Evolutionary conservation across 768 basidiomycete genomes (phyloP), one percentile per base, ranked within the genome.

Genomic region (Russula sp.): DNA sequence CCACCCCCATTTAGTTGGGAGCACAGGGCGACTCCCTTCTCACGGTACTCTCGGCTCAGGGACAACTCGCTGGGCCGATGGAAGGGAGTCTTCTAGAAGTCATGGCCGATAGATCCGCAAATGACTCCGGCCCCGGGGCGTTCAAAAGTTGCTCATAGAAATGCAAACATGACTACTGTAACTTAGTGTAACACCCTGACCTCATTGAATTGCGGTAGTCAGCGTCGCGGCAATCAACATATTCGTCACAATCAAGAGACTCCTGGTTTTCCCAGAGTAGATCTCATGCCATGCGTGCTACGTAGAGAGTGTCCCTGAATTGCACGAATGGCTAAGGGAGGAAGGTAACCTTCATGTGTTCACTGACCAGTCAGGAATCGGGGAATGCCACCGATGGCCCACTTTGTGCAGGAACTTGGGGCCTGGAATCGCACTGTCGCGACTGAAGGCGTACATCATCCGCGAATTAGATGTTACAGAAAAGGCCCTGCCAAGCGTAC

Each of bases 231-330:
- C n/a, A n/a, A n/a, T n/a, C n/a, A 24, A 94, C 88, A 72, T 90
- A 96, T 59, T 97, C 86, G 53, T 88, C 84, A 52, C 96, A 82
- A 57, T 85, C 80, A 63, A 98, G 85, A 34, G 84, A 81, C 64
- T 82, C 81, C 63, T 93, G 88, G 63, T 85, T 81, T 70, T 88
- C 88, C 93, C 94, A 98, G n/a, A 99, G 79, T 44, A 99, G 76
- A 72, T 97, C 92, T 57, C 92, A 80, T 16, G 95, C 93, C 89
- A 96, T 98, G 62, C 90, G 85, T 8, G 94, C 94, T 40, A 85
- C 86, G 74, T 90, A 92, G 5, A 97, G 79, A 0, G 92, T 91
- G 65, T 96, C 90, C 94, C 93, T 97, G 67, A 24, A 28, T 40
- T 24, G n/a, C 49, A 22, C 14, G 14, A 40, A 40, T n/a, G 16